Conservation (phyloP, 2,329 filamentous ascomycete species). For the Neonectria coccinea region DNA sequence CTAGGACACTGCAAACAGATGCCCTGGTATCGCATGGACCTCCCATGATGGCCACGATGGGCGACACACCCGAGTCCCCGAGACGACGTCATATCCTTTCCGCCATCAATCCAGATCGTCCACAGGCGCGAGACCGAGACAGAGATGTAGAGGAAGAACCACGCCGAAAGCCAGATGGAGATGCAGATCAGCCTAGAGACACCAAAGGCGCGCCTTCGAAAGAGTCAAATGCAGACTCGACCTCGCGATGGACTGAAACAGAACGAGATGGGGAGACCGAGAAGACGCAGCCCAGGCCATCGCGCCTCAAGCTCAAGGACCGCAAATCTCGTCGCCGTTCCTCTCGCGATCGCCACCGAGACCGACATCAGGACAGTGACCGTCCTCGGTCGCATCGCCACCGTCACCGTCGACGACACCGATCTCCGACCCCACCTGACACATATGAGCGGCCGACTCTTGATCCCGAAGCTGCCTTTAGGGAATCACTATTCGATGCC, state of each 20-base stretch:
- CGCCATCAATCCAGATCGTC: constrained; percentile 57
- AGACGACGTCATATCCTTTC: constrained; percentile 62
- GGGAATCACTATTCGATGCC: constrained; percentile 94
- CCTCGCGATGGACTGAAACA: constrained; percentile 2
- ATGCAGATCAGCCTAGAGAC: constrained; percentile 1
- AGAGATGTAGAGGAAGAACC: constrained; percentile 8
- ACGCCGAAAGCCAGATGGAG: constrained; percentile 7
- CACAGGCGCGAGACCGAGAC: constrained; percentile 20
- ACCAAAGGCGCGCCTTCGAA: constrained; percentile 14
- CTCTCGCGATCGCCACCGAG: constrained; percentile 40
- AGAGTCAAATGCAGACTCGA: background rate
- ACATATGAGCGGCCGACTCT: constrained; percentile 62
- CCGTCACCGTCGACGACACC: constrained; percentile 50
- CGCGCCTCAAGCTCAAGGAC: constrained; percentile 52
- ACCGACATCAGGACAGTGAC: constrained; percentile 38
- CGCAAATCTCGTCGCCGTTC: constrained; percentile 46
- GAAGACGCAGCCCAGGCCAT: constrained; percentile 45
- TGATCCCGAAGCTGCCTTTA: constrained; percentile 82
- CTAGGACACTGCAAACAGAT: constrained; percentile 19
- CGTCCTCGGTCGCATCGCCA: constrained; percentile 42
- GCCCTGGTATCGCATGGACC: constrained; percentile 37
- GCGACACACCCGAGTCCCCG: constrained; percentile 49
- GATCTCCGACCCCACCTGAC: constrained; percentile 61
- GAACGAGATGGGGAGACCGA: constrained; percentile 35
- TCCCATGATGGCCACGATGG: constrained; percentile 53